Conservation (phyloP, 257 asterid species). For the Coffea canephora region DNA sequence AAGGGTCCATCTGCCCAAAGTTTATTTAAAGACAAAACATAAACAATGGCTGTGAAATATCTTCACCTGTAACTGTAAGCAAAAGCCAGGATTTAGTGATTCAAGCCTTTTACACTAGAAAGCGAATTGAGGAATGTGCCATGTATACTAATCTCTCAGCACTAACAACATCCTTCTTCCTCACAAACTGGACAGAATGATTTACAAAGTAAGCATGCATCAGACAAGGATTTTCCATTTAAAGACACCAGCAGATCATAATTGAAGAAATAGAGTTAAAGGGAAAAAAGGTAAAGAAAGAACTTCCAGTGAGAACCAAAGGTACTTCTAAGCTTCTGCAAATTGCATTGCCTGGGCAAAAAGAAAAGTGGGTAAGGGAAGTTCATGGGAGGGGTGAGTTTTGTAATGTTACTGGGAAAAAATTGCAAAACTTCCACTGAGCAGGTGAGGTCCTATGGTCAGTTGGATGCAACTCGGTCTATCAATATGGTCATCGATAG, state of each 20-base stretch:
- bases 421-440: not conserved
- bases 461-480: not conserved
- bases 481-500: not conserved
- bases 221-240: not conserved
- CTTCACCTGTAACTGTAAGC: not conserved
- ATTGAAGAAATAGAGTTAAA: not conserved
- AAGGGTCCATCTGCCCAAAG: not conserved
- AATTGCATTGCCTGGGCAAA: not conserved
- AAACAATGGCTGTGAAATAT: not conserved
- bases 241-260: not conserved
- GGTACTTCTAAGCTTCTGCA: not conserved
- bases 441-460: not conserved
- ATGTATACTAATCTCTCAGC: no score
- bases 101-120: not conserved
- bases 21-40: not conserved
- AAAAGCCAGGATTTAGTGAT: not conserved
- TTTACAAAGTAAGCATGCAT: not conserved
- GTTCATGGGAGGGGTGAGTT: not conserved
- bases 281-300: not conserved
- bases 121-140: not conserved
- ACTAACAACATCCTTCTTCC: not conserved
- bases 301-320: not conserved
- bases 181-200: no score
- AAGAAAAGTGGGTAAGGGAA: no score
- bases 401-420: not conserved